These are phyloP conservation scores for Aspergillus sp. DNA, from an alignment of 2,329 filamentous ascomycete genomes.

Conservation along the genomic window DNA sequence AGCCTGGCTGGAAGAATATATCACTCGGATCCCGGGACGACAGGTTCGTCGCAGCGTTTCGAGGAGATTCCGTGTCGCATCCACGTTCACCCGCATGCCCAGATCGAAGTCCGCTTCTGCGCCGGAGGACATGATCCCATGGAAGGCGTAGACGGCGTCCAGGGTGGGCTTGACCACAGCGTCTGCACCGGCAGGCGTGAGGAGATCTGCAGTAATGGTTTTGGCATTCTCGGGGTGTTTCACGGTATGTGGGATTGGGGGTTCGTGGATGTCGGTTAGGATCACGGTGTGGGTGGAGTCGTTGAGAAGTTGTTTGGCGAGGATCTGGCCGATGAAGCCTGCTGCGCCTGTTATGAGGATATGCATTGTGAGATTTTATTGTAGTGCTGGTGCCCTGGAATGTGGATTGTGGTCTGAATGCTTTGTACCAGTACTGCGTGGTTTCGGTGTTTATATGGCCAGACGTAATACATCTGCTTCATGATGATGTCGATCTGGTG, in stretches of 20 bases:
- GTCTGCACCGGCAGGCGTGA: constrained; percentile 30
- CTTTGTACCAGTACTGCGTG: no score
- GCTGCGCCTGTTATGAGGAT: constrained; percentile 58
- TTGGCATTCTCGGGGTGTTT: constrained; percentile 44
- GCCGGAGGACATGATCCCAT: constrained; percentile 60
- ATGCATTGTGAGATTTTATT: constrained; percentile 23
- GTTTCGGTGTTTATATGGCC: neutral
- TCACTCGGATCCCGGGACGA: constrained; percentile 46
- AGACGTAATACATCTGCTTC: neutral
- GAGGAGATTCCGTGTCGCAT: constrained; percentile 49
- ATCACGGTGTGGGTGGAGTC: constrained; percentile 42
- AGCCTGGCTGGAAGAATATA: constrained; percentile 56
- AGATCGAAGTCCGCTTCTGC: constrained; percentile 55
- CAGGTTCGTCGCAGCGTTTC: constrained; percentile 44
- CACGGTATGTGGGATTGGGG: constrained; percentile 43
- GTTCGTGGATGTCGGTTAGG: constrained; percentile 51
- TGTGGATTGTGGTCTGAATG: neutral
- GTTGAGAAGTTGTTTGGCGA: constrained; percentile 49
- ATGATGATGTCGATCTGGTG: constrained; percentile 2
- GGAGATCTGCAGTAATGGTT: constrained; percentile 46
- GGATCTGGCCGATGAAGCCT: constrained; percentile 57
- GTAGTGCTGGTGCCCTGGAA: neutral
- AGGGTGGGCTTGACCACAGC: constrained; percentile 36
- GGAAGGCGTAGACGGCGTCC: constrained; percentile 52
- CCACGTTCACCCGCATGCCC: constrained; percentile 53